These are phyloP conservation scores for Bonnemaisonia californica DNA, from an alignment of 31 red algal genomes.

Conservation along the genomic window DNA sequence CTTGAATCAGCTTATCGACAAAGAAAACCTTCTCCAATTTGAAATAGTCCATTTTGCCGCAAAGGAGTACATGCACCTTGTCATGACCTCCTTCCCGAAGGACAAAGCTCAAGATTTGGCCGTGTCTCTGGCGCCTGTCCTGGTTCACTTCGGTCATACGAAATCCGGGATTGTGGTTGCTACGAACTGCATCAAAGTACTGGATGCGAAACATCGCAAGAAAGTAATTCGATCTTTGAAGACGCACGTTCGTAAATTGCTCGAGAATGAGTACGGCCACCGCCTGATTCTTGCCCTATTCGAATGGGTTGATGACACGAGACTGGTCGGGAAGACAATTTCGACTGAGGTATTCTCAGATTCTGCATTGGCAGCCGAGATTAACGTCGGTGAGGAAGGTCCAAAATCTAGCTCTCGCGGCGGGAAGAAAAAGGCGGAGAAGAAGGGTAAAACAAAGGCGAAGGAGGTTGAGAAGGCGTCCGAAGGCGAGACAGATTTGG, in stretches of 20 bases:
- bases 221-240: slow-evolving; percentile 52
- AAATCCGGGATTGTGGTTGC: slow-evolving; percentile 44
- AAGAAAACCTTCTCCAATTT: slow-evolving; percentile 50
- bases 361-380: slow-evolving; percentile 27
- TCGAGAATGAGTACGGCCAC: slow-evolving; percentile 75
- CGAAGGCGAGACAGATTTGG: slow-evolving; percentile 18
- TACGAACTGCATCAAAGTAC: slow-evolving; percentile 46
- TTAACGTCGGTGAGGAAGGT: neutral
- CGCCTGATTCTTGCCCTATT: slow-evolving; percentile 57
- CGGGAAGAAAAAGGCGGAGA: slow-evolving; percentile 9
- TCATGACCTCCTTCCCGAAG: slow-evolving; percentile 34
- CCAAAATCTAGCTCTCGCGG: slow-evolving; percentile 1
- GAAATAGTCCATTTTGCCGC: slow-evolving; percentile 59
- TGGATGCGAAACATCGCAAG: slow-evolving; percentile 73
- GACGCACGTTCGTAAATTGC: slow-evolving; percentile 53
- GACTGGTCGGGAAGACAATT: slow-evolving; percentile 57
- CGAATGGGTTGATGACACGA: slow-evolving; percentile 81
- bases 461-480: slow-evolving; percentile 18
- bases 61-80: slow-evolving; percentile 40
- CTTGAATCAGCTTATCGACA: slow-evolving; percentile 54
- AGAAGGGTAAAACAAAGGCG: slow-evolving; percentile 31
- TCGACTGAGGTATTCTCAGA: slow-evolving; percentile 53
- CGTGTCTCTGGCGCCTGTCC: slow-evolving; percentile 31
- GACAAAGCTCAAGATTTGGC: slow-evolving; percentile 46
- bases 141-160: slow-evolving; percentile 68